A percentile compares a stretch with the other conserved stretches of the same genome.
phyloP scores from a whole-genome alignment of 768 basidiomycete genomes.

The Boletus reticuloceps region DNA sequence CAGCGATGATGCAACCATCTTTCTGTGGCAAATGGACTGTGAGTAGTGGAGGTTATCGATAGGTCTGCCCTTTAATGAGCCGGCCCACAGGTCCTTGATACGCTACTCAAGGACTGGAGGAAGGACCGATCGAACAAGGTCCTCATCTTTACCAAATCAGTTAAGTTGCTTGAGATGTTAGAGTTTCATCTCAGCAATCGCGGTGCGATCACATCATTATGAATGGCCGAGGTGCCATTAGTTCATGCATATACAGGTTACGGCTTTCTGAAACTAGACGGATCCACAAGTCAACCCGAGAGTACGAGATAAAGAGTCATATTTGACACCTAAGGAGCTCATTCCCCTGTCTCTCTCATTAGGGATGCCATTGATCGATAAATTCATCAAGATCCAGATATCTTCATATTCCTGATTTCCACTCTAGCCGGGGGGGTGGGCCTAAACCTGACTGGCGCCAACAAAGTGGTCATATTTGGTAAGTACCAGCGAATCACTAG shows the following conservation, averaged over 20 bases:
- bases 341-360: not conserved
- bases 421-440: constrained; percentile 92
- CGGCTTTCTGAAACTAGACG: constrained; percentile 74
- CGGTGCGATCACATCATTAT: constrained; percentile 33
- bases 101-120: constrained; percentile 64
- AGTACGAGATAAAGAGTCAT: constrained; percentile 44
- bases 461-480: constrained; percentile 93
- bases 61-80: not conserved
- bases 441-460: constrained; percentile 86
- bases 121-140: constrained; percentile 77
- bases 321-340: not conserved
- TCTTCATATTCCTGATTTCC: constrained; percentile 85
- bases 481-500: constrained; percentile 19
- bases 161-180: constrained; percentile 85
- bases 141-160: constrained; percentile 90
- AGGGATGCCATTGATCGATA: constrained; percentile 88
- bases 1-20: constrained; percentile 58
- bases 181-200: constrained; percentile 65
- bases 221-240: not conserved
- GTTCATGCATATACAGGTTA: constrained; percentile 37
- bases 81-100: constrained; percentile 59
- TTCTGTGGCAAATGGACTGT: constrained; percentile 88
- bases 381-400: constrained; percentile 66
- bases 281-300: constrained; percentile 62
- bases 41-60: constrained; percentile 23